A percentile compares a stretch with the other conserved stretches of the same genome.
These are phyloP conservation scores for Aspergillus avenaceus DNA, from an alignment of 495 filamentous ascomycete genomes.

Conservation along the genomic window DNA sequence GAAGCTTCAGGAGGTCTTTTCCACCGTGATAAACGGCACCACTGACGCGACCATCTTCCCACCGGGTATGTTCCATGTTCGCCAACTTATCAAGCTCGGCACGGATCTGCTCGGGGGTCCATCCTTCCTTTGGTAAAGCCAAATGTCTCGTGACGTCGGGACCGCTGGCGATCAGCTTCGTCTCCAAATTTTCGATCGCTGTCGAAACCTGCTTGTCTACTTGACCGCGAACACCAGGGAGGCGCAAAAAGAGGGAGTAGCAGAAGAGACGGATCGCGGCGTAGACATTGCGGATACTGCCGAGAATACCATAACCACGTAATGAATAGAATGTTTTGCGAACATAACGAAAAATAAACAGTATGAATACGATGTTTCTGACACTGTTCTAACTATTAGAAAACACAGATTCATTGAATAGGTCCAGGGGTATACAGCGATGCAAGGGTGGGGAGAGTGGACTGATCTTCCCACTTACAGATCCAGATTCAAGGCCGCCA, in stretches of 20 bases:
- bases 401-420: too few relatives aligned
- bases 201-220: slow-evolving; percentile 73
- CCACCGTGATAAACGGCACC: slow-evolving; percentile 97
- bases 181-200: slow-evolving; percentile 67
- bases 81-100: slow-evolving; percentile 75
- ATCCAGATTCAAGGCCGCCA: slow-evolving; percentile 69
- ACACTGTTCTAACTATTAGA: slow-evolving; percentile 46
- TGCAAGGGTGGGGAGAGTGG: slow-evolving; percentile 10
- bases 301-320: slow-evolving; percentile 82
- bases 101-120: slow-evolving; percentile 72
- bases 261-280: slow-evolving; percentile 60
- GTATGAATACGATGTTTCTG: slow-evolving; percentile 83
- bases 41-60: slow-evolving; percentile 94
- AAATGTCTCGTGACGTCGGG: slow-evolving; percentile 70
- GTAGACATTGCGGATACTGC: slow-evolving; percentile 71
- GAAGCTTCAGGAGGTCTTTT: slow-evolving; percentile 73
- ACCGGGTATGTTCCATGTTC: slow-evolving; percentile 87
- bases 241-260: slow-evolving; percentile 81
- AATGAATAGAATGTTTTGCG: slow-evolving; percentile 78
- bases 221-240: slow-evolving; percentile 76
- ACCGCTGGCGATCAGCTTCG: slow-evolving; percentile 72
- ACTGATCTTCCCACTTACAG: slow-evolving; percentile 56
- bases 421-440: too few relatives aligned
- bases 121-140: slow-evolving; percentile 78
- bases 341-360: slow-evolving; percentile 84